Base-by-base conservation (phyloP, 495 filamentous ascomycete genomes). In the Glonium stellatum region DNA sequence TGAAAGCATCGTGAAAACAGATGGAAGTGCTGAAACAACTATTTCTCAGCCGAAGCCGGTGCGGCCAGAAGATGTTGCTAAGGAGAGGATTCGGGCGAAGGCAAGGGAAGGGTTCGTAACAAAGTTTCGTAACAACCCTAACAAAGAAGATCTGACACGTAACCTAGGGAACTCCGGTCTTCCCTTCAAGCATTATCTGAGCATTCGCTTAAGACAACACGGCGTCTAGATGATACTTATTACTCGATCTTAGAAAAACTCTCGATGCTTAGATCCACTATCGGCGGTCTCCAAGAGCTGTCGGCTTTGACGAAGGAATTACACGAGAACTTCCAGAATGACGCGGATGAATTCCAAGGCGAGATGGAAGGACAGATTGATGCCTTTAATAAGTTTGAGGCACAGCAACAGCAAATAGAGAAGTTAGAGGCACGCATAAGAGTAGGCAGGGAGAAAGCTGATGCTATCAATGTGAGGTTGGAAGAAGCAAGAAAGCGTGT, bases 161-260 rank as follows among this genome's bases (percentile, higher is more conserved):
- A 3, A 35, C 4, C 15, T 27, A 74, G 70, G 19, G 67, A 70
- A 36, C 66, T 76, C 21, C 67, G 60, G 15, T 58, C 50, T 8
- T 68, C 69, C 22, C 68, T 75, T 6, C 50, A 68, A 61, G 66
- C 62, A 61, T 75, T 73, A 61, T 72, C 60, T 49, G 72, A 62
- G 58, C 64, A 62, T 55, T 76, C 62, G 61, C 76, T 71, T 44
- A 79, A 80, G 37, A 83, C 84, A 3, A 93, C 85, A 19, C 80
- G 82, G 61, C 82, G 82, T 47, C 80, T 97, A n/a, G 89, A 95
- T 67, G 86, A 87, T 64, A 90, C 87, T 0, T 95, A 95, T 74
- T 91, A 92, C 66, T 84, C 86, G 4, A 78, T 97, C 5, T 77
- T 93, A 15, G 87, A 92, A 68, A 92, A 87, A 59, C 77, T 92